Conservation (phyloP, 2,329 filamentous ascomycete species). For the Dactylellina cionopaga region DNA sequence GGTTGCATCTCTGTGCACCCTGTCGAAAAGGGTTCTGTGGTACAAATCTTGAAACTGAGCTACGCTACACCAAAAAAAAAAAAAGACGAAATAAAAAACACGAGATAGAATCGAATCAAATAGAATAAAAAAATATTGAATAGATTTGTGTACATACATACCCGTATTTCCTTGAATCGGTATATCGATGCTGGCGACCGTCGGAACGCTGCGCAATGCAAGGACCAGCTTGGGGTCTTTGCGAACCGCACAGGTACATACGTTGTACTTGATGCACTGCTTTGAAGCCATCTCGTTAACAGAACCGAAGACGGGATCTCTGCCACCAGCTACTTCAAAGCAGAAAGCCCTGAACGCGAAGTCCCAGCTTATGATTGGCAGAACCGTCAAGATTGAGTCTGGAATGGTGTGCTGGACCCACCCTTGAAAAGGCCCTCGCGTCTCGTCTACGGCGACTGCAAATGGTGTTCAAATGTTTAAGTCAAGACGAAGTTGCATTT, state of each 20-base stretch:
- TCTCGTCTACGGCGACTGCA: slow-evolving; percentile 40
- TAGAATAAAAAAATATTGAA: too few species aligned
- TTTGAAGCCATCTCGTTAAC: slow-evolving; percentile 42
- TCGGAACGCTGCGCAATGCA: slow-evolving; percentile 43
- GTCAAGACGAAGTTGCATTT: too few species aligned
- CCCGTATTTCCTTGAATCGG: too few species aligned
- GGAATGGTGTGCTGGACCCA: slow-evolving; percentile 49
- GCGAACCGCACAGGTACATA: slow-evolving; percentile 38
- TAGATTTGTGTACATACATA: too few species aligned
- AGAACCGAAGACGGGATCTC: slow-evolving; percentile 51
- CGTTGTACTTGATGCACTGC: slow-evolving; percentile 19
- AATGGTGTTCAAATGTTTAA: slow-evolving; percentile 24
- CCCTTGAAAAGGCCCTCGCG: slow-evolving; percentile 5
- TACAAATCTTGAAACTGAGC: slow-evolving; percentile 50
- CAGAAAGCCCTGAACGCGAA: neutral
- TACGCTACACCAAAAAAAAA: slow-evolving; percentile 24
- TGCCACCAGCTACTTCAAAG: slow-evolving; percentile 23
- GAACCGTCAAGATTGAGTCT: slow-evolving; percentile 28
- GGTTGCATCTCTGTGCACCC: slow-evolving; percentile 5
- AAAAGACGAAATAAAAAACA: slow-evolving; percentile 7
- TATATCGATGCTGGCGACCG: neutral
- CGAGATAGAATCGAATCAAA: too few species aligned
- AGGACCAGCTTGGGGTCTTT: slow-evolving; percentile 40
- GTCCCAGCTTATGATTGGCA: slow-evolving; percentile 32
- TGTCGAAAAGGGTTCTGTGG: slow-evolving; percentile 41